Percentiles rank a stretch among this genome's conserved stretches.
Conservation (phyloP, 768 basidiomycete species). For the Scleroderma citrinum region DNA sequence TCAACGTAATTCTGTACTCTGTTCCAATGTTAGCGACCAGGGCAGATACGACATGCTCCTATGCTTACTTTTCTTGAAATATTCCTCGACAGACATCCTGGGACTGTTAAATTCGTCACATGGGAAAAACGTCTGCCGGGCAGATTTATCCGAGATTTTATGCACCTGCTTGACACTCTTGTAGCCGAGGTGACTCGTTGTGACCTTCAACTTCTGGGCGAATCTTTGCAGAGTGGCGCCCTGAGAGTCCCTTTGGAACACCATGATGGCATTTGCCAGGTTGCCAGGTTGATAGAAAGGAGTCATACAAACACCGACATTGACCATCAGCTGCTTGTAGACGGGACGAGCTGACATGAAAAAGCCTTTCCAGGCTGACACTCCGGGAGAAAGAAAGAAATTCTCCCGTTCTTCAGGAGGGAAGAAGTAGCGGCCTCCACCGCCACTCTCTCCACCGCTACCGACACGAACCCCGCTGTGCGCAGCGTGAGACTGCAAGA, state of each 20-base stretch:
- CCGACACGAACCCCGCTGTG: slow-evolving; percentile 40
- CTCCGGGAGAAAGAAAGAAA: slow-evolving; percentile 29
- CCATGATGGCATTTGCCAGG: slow-evolving; percentile 50
- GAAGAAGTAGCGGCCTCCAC: slow-evolving; percentile 49
- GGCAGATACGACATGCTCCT: neutral
- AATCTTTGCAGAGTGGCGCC: slow-evolving; percentile 44
- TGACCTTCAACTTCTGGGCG: slow-evolving; percentile 50
- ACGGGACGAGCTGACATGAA: slow-evolving; percentile 47
- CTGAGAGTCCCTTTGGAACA: slow-evolving; percentile 37
- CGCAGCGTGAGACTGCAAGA: slow-evolving; percentile 39
- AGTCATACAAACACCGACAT: slow-evolving; percentile 49
- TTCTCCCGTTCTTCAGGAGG: slow-evolving; percentile 19
- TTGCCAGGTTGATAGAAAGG: slow-evolving; percentile 56
- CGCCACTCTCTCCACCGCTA: neutral
- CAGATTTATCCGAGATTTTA: slow-evolving; percentile 32
- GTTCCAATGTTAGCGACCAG: slow-evolving; percentile 5
- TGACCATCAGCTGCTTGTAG: slow-evolving; percentile 46
- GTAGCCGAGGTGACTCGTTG: slow-evolving; percentile 51
- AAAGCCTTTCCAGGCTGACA: slow-evolving; percentile 44
- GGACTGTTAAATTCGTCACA: slow-evolving; percentile 50
- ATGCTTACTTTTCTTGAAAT: slow-evolving; percentile 56
- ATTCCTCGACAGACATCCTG: slow-evolving; percentile 52
- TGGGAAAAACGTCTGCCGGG: slow-evolving; percentile 47
- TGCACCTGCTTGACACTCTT: slow-evolving; percentile 44
- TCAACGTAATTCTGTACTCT: slow-evolving; percentile 58